Conservation (phyloP, 1,139 yeast species). For the Yamadazyma epiphylla region DNA sequence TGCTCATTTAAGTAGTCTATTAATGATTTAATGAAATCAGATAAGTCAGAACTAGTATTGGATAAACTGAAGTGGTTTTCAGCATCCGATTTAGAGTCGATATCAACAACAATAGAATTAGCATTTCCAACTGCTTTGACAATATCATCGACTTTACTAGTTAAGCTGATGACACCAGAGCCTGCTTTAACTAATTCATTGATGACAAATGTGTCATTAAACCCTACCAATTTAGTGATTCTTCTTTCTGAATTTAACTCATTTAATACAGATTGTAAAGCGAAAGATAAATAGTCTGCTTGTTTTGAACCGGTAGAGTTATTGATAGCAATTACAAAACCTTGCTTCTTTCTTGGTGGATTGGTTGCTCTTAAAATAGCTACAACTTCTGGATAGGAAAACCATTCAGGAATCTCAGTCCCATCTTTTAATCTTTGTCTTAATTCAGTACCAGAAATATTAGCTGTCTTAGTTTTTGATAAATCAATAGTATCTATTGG, state of each 20-base stretch:
- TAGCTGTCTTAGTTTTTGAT: conserved; percentile 73
- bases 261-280: conserved; percentile 85
- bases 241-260: conserved; percentile 87
- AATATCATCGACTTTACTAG: conserved; percentile 25
- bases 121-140: conserved; percentile 43
- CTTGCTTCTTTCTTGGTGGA: conserved; percentile 89
- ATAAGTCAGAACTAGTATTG: conserved; percentile 16
- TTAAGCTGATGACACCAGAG: conserved; percentile 72
- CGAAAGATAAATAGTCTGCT: conserved; percentile 60
- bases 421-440: conserved; percentile 87
- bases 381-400: conserved; percentile 95
- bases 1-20: conserved; percentile 70
- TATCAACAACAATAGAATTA: conserved; percentile 25
- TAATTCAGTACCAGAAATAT: conserved; percentile 93
- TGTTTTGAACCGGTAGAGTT: conserved; percentile 43
- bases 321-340: conserved; percentile 67
- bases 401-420: conserved; percentile 90
- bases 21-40: conserved; percentile 63
- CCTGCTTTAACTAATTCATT: conserved; percentile 88
- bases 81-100: conserved; percentile 9
- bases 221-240: conserved; percentile 60
- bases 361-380: conserved; percentile 85
- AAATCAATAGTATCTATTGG: conserved; percentile 88
- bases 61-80: conserved; percentile 12
- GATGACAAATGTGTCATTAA: conserved; percentile 58